A percentile compares a stretch with the other conserved stretches of the same genome.
Conservation (phyloP, 23 red algal species). For the Agarophyton chilense region DNA sequence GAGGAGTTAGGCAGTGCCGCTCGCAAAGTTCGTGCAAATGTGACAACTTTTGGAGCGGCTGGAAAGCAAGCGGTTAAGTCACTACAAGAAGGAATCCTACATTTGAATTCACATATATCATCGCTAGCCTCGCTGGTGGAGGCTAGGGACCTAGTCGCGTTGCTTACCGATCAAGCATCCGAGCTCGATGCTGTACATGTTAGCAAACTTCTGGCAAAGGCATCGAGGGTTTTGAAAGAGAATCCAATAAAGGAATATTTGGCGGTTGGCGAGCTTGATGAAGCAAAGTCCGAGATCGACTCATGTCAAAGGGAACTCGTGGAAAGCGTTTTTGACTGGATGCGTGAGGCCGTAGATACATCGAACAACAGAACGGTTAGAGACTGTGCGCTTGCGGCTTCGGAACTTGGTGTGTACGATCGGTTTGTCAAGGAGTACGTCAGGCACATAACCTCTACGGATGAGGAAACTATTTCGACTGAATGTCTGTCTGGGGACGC, state of each 20-base stretch:
- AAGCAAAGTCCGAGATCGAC: constrained; percentile 23
- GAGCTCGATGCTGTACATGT: constrained; percentile 61
- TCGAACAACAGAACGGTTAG: constrained; percentile 16
- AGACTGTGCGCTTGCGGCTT: constrained; percentile 54
- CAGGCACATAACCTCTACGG: constrained; percentile 15
- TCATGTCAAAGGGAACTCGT: constrained; percentile 43
- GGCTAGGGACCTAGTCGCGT: constrained; percentile 44
- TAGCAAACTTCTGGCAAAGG: constrained; percentile 56
- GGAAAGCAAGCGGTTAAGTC: constrained; percentile 40
- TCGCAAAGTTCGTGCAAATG: constrained; percentile 42
- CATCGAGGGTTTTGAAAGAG: constrained; percentile 1
- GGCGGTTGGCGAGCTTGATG: constrained; percentile 3
- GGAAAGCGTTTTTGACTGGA: constrained; percentile 42
- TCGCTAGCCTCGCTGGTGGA: constrained; percentile 31
- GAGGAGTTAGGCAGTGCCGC: constrained; percentile 26
- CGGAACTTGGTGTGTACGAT: constrained; percentile 33
- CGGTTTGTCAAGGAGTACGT: constrained; percentile 52
- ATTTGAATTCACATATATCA: neutral
- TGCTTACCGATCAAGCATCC: constrained; percentile 22
- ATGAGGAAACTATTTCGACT: neutral
- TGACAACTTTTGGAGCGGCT: constrained; percentile 30
- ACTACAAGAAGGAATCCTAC: constrained; percentile 7
- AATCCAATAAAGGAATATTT: neutral
- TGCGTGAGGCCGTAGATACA: constrained; percentile 45
- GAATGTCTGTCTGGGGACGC: neutral